Evolutionary conservation across 352 stramenopile genomes (phyloP).

Genomic region (Phytophthora pseudosyringae): DNA sequence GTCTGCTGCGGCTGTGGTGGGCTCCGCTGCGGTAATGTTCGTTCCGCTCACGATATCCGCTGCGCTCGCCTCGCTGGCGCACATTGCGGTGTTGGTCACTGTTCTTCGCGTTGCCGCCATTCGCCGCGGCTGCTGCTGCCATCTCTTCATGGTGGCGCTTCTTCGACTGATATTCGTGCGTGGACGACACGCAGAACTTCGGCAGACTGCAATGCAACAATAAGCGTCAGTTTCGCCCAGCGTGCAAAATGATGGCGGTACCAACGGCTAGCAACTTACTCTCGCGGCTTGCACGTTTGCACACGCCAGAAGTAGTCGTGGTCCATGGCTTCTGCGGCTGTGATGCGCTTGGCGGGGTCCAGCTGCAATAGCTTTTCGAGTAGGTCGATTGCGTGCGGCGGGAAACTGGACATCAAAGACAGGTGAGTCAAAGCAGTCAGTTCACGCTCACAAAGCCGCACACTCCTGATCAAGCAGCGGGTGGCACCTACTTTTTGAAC

Average conservation of each 20-base stretch:
- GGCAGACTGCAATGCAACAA: slow-evolving; percentile 56
- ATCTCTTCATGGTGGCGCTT: slow-evolving; percentile 85
- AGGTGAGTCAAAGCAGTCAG: background rate
- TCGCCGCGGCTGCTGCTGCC: slow-evolving; percentile 42
- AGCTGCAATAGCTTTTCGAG: slow-evolving; percentile 95
- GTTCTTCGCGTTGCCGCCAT: slow-evolving; percentile 28
- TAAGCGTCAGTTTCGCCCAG: slow-evolving; percentile 2
- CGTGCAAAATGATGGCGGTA: background rate
- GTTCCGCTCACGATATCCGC: slow-evolving; percentile 37
- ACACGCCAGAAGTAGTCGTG: slow-evolving; percentile 97
- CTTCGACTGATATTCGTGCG: slow-evolving; percentile 88
- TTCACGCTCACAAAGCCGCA: background rate
- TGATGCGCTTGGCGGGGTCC: slow-evolving; percentile 94
- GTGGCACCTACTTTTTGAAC: slow-evolving; percentile 77
- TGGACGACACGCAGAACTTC: slow-evolving; percentile 87
- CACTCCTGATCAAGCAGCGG: background rate
- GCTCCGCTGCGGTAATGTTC: slow-evolving; percentile 42
- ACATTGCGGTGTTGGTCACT: slow-evolving; percentile 38
- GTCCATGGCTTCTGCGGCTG: slow-evolving; percentile 94
- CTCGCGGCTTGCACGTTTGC: slow-evolving; percentile 81
- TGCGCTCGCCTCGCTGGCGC: slow-evolving; percentile 37
- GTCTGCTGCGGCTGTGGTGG: slow-evolving; percentile 30
- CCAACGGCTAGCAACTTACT: slow-evolving; percentile 53
- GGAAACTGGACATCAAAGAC: slow-evolving; percentile 53
- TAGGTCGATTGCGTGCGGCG: slow-evolving; percentile 87